Base-by-base conservation (phyloP, 768 basidiomycete genomes). In the Ramaria sp. region DNA sequence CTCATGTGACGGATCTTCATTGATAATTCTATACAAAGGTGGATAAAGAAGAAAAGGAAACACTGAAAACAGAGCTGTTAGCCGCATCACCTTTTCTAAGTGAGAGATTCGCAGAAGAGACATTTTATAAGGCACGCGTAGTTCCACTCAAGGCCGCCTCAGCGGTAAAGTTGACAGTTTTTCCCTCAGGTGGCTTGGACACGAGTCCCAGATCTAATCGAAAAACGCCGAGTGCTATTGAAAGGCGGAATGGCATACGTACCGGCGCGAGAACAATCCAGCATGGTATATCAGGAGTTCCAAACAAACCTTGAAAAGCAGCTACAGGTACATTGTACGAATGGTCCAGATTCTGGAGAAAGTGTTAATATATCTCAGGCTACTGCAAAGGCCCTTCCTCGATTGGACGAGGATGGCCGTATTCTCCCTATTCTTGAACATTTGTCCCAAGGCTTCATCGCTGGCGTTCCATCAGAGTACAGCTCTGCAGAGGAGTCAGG, bases 341-440 rank as follows among this genome's bases (percentile, higher is more conserved):
- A 8, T 10, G 45, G 5, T 30, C 5, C 15, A 12, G 18, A 1
- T 27, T 22, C 22, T 47, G 25, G 12, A 22, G 5, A 5, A 13
- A 28, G 28, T 47, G 24, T 10, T 30, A 6, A 22, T 30, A 27
- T 41, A 45, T 56, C 9, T 43, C 60, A 98, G 93, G 64, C 78
- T 52, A 97, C 94, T 5, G 83, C 92, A 3, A 86, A 85, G 65
- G 79, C 83, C 22, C 76, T 98, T 5, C 93, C 94, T 2, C 81
- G 91, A 15, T 74, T 99, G 56, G 94, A 98, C 62, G 95, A 97
- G 67, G 96, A 98, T 64, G 86, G 85, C 16, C 86, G 96, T 25
- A 70, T 99, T 9, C 68, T 90, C 4, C 94, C 94, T 18, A 79
- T 99, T 52, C 78, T 99, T 13, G 78, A 85, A 57, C 92, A 96